Evolutionary conservation across 208 protist species (phyloP), one percentile per base, ranked within the genome.

Genomic region (Crithidia bombi): DNA sequence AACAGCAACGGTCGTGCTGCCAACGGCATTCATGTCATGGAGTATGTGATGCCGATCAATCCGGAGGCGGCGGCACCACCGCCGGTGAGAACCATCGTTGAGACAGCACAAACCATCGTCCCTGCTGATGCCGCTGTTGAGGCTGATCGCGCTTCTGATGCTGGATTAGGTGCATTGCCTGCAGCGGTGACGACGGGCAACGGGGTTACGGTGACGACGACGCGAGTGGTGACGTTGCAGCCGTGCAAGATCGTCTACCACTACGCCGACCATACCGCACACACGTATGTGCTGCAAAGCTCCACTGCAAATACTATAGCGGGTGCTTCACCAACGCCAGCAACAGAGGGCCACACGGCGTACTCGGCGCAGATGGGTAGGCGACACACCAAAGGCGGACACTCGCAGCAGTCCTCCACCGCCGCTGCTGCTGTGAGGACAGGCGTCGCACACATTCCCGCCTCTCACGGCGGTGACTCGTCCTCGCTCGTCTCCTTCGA

Each of bases 211-310:
- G 36, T 47, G 36, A 74, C 64, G 33, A 69, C 33, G 17, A 69
- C 69, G 14, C 66, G 41, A 4, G 47, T 69, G 5, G 50, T 61
- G 26, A 62, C 36, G 4, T n/a, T 69, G 63, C 63, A 69, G 65
- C 65, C 65, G 7, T 55, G 52, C 33, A 70, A 62, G 41, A 63
- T 70, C 35, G 38, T 62, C 9, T 70, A 70, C 43, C 23, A 62
- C 38, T 70, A 70, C 65, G 32, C 65, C 11, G 65, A 70, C 32
- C 23, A 70, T 54, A 63, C 65, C 4, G 17, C 7, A 19, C 65
- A 63, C 52, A 62, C 54, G 41, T 70, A 70, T 54, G 54, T 70
- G 3, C 30, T 70, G 25, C 36, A 49, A 25, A 38, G 33, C 0
- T 28, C 59, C 0, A 35, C 56, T 7, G 49, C 56, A 12, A 32